Evolutionary conservation across 1,284 basidiomycete species (phyloP).

Genomic region (Trichosporon asahii): DNA sequence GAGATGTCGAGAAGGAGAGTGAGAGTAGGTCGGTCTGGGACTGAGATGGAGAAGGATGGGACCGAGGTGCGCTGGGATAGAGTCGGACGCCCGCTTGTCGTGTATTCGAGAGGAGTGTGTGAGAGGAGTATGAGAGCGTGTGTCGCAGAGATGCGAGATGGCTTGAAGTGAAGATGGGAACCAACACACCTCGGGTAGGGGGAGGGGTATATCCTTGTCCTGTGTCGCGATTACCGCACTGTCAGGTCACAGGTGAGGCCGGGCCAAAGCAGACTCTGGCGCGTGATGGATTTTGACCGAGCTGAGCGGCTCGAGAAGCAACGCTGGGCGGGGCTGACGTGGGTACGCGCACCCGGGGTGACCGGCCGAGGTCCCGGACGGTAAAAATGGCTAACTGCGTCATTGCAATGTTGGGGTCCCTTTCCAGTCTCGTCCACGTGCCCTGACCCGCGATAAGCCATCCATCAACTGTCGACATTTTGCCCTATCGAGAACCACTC

Average conservation of each 20-base stretch:
- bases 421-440: background rate
- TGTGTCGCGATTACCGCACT: background rate
- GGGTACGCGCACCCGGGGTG: background rate
- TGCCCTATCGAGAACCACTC: no score
- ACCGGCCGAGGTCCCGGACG: slow-evolving; percentile 2
- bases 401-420: background rate
- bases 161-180: no score
- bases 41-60: background rate
- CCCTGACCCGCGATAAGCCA: background rate
- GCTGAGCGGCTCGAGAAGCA: background rate
- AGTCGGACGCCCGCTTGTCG: no score
- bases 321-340: background rate
- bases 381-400: background rate
- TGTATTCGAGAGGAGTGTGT: background rate
- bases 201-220: background rate
- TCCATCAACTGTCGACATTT: no score
- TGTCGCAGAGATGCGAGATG: background rate
- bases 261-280: background rate
- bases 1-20: background rate
- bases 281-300: background rate
- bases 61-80: background rate
- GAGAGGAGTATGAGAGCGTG: background rate
- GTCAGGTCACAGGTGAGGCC: background rate
- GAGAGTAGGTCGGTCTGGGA: no score
- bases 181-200: background rate